phyloP scores from a whole-genome alignment of 176 grass and related monocot genomes.

The Zoysia pacifica region DNA sequence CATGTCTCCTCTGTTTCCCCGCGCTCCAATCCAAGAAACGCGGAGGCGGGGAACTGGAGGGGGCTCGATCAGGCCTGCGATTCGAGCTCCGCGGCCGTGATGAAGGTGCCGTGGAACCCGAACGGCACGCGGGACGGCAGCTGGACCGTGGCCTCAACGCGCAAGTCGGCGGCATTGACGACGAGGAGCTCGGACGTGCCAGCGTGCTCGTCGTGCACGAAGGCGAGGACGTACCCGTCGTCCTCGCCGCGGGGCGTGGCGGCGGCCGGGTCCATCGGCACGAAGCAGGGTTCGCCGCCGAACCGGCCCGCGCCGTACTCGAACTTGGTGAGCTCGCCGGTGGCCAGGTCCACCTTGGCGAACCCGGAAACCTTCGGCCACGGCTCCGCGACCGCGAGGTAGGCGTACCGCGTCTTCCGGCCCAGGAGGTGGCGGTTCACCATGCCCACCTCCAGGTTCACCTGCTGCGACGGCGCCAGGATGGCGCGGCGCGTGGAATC shows the following conservation, averaged over 20 bases:
- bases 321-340: constrained; percentile 67
- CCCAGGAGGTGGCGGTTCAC: constrained; percentile 78
- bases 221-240: constrained; percentile 78
- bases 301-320: constrained; percentile 64
- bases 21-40: constrained; percentile 46
- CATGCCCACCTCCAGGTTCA: constrained; percentile 98
- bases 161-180: constrained; percentile 79
- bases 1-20: constrained; percentile 27
- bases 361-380: constrained; percentile 97
- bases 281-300: constrained; percentile 93
- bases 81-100: constrained; percentile 58
- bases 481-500: constrained; percentile 61
- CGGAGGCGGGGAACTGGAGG: constrained; percentile 21
- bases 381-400: constrained; percentile 89
- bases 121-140: constrained; percentile 88
- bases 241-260: constrained; percentile 58
- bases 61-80: constrained; percentile 53
- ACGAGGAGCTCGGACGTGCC: constrained; percentile 77
- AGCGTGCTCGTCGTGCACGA: constrained; percentile 72
- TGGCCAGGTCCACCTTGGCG: constrained; percentile 84
- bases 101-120: constrained; percentile 91
- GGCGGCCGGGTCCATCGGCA: constrained; percentile 43
- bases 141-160: constrained; percentile 73
- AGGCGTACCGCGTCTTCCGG: constrained; percentile 70
- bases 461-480: constrained; percentile 45